Base-by-base conservation (phyloP, 495 filamentous ascomycete species). In the Penicillium malachiteum region DNA sequence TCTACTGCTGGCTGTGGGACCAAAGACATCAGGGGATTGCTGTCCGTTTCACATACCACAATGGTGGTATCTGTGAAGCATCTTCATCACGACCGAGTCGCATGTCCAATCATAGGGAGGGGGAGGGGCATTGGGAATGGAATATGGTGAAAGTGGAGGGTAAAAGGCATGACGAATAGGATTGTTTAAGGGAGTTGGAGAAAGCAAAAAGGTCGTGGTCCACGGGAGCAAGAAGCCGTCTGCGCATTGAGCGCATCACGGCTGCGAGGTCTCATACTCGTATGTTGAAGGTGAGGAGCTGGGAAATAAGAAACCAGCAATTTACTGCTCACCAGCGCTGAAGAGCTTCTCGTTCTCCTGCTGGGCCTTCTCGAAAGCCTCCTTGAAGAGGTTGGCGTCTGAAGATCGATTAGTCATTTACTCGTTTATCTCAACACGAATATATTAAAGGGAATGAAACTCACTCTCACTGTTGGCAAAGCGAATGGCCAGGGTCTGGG, bases 351-450 rank as follows among this genome's bases (percentile, higher is more conserved):
- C 91, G 72, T 97, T 99, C 72, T 96, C 94, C 77, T 96, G 86
- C 79, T 96, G 91, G 52, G 95, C 95, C 77, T 94, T 95, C 78
- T 97, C 85, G 79, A 97, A 99, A 54, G 92, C 88, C 43, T 97
- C 93, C 81, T 96, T 96, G 85, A 99, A 99, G 48, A 84, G 76
- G 73, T 97, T 96, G 78, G 95, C 95, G 69, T 97, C 91, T 96
- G 50, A 5, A 30, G 8, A 41, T 13, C 12, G 1, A 40, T 54
- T 53, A 58, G 50, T 39, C 7, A 48, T 33, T 26, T 26, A 26
- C 21, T 21, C 0, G 42, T 21, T n/a, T 10, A 18, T 45, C 14
- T 14, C 7, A 50, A n/a, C 16, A 30, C 7, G 9, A 7, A 21
- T 26, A 14, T 7, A 4, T 18, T n/a, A n/a, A 41, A 8, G 7